Conservation (phyloP, 768 basidiomycete species). For the Auriscalpium microsporum region DNA sequence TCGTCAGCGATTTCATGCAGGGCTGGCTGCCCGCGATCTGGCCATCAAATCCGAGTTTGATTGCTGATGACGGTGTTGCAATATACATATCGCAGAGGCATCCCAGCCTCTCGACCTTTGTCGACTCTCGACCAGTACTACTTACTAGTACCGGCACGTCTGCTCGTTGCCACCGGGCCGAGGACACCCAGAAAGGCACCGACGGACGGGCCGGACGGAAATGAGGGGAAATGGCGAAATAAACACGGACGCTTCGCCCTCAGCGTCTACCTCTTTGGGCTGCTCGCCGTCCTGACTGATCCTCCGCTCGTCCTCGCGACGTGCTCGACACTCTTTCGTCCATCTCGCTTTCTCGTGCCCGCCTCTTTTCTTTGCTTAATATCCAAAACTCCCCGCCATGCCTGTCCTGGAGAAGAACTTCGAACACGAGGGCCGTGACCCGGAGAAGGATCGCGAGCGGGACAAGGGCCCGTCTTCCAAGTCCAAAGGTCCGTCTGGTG, state of each 20-base stretch:
- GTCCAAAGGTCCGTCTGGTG: conserved; percentile 12
- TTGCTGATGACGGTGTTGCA: too few species aligned
- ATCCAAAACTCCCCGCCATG: conserved; percentile 5
- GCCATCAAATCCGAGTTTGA: too few species aligned
- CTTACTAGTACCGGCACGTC: too few species aligned
- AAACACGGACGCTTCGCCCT: neutral
- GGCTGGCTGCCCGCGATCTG: too few species aligned
- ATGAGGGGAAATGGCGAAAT: conserved; percentile 5
- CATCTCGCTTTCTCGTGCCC: neutral
- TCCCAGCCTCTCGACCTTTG: too few species aligned
- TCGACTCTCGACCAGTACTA: too few species aligned
- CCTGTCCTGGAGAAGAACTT: conserved; percentile 15
- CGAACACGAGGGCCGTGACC: conserved; percentile 15
- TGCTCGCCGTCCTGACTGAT: neutral
- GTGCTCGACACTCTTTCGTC: neutral
- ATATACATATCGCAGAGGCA: too few species aligned
- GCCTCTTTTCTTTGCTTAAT: neutral
- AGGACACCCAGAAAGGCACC: too few species aligned
- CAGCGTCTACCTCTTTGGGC: neutral
- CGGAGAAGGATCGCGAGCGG: conserved; percentile 12
- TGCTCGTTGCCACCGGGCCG: too few species aligned
- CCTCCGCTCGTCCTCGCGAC: neutral
- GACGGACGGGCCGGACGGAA: neutral
- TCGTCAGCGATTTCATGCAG: too few species aligned
- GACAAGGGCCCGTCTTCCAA: conserved; percentile 16